Percentiles rank a stretch among this genome's conserved stretches.
Conservation (phyloP, 2,329 filamentous ascomycete genomes). For the Chaetomiaceae sp. region DNA sequence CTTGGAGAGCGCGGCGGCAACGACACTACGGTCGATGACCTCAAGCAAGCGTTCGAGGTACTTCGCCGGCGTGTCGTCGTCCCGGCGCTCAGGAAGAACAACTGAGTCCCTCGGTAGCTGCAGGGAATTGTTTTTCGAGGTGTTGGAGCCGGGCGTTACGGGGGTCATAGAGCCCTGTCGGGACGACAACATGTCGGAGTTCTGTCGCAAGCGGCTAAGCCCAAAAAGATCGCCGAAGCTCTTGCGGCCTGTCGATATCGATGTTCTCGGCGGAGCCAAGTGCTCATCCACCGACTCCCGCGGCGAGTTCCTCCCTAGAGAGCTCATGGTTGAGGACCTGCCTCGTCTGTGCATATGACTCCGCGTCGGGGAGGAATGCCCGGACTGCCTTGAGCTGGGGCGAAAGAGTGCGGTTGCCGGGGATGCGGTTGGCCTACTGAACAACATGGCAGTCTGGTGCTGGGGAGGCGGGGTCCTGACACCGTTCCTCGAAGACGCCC, state of each 20-base stretch:
- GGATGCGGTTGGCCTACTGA: slow-evolving; percentile 35
- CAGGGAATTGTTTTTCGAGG: slow-evolving; percentile 78
- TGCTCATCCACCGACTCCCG: slow-evolving; percentile 62
- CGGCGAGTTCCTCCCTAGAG: slow-evolving; percentile 52
- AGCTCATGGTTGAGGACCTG: slow-evolving; percentile 86
- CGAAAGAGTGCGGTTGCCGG: slow-evolving; percentile 46
- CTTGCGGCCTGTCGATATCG: slow-evolving; percentile 83
- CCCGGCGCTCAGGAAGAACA: slow-evolving; percentile 69
- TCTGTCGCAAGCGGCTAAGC: slow-evolving; percentile 71
- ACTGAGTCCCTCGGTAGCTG: slow-evolving; percentile 67
- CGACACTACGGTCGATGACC: slow-evolving; percentile 69
- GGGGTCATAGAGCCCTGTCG: slow-evolving; percentile 64
- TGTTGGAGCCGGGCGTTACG: slow-evolving; percentile 61
- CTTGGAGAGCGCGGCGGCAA: slow-evolving; percentile 80
- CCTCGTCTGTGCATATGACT: slow-evolving; percentile 57
- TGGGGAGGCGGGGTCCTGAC: slow-evolving; percentile 28
- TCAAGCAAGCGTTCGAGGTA: slow-evolving; percentile 83
- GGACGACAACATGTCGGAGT: slow-evolving; percentile 62
- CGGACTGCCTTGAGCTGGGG: slow-evolving; percentile 44
- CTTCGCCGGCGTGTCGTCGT: slow-evolving; percentile 83
- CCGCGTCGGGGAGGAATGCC: slow-evolving; percentile 63
- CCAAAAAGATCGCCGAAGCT: slow-evolving; percentile 88
- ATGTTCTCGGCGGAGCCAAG: slow-evolving; percentile 66
- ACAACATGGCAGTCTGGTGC: slow-evolving; percentile 30
- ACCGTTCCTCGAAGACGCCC: slow-evolving; percentile 24